A percentile compares a stretch with the other conserved stretches of the same genome.
These are phyloP conservation scores for Zea mays DNA, from an alignment of 176 grass and related monocot species.

Conservation along the genomic window DNA sequence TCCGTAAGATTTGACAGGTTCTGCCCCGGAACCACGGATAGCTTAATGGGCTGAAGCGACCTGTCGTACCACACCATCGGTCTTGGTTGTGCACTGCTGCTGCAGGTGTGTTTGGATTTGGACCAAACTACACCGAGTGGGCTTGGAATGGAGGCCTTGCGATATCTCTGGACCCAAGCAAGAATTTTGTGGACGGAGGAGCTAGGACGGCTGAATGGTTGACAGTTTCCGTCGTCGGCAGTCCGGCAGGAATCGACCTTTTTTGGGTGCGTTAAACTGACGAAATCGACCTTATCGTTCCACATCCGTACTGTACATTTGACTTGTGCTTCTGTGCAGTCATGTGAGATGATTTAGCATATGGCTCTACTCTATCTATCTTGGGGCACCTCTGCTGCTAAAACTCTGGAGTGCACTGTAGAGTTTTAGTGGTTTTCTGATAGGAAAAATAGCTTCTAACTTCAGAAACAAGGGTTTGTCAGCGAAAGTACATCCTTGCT, in stretches of 20 bases:
- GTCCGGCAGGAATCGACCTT: not conserved
- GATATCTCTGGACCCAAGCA: not conserved
- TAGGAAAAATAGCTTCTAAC: too few relatives aligned
- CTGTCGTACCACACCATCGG: not conserved
- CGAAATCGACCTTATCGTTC: not conserved
- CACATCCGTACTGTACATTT: not conserved
- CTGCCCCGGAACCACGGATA: not conserved
- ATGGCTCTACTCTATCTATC: too few relatives aligned
- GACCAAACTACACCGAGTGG: conserved; percentile 24
- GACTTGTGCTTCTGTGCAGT: not conserved
- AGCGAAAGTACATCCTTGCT: too few relatives aligned
- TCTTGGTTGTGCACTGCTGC: not conserved
- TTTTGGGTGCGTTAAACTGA: not conserved
- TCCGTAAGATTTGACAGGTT: not conserved
- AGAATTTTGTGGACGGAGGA: not conserved
- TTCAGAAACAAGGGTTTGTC: too few relatives aligned
- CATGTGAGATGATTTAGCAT: too few relatives aligned
- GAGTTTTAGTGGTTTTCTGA: too few relatives aligned
- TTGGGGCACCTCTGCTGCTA: too few relatives aligned
- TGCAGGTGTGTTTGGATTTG: conserved; percentile 24
- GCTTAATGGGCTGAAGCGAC: conserved; percentile 5
- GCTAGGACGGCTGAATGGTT: not conserved
- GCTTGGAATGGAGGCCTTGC: conserved; percentile 12
- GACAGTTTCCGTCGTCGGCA: not conserved
- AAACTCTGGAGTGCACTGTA: too few relatives aligned